Conservation (phyloP, 2,329 filamentous ascomycete species). For the Aspergillus transmontanensis region DNA sequence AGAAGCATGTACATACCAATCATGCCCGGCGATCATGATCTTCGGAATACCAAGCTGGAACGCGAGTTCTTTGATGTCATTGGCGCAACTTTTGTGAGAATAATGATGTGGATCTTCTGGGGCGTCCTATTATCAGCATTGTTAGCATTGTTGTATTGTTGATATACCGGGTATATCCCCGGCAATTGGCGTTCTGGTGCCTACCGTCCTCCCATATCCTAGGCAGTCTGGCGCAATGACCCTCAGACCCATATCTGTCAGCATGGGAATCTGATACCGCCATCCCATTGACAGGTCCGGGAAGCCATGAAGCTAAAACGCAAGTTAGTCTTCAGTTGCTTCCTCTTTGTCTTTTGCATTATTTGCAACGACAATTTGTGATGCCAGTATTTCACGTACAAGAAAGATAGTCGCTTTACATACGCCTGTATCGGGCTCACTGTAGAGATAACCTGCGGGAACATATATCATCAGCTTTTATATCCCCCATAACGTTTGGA, state of each 20-base stretch:
- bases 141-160: constrained; percentile 22
- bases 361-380: too few species aligned
- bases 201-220: constrained; percentile 77
- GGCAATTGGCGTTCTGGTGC: not conserved
- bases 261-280: constrained; percentile 82
- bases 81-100: constrained; percentile 69
- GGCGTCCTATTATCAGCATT: constrained; percentile 53
- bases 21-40: constrained; percentile 86
- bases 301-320: constrained; percentile 69
- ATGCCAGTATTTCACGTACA: constrained; percentile 33
- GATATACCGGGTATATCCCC: not conserved
- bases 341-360: not conserved
- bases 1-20: constrained; percentile 59
- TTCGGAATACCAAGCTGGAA: constrained; percentile 55
- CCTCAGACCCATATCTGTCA: constrained; percentile 71
- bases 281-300: constrained; percentile 83
- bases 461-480: constrained; percentile 13
- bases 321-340: not conserved
- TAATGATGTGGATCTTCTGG: constrained; percentile 66
- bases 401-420: constrained; percentile 58
- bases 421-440: constrained; percentile 45
- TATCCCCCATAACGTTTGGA: not conserved
- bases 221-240: constrained; percentile 85
- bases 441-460: constrained; percentile 54
- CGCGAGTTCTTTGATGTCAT: constrained; percentile 75